Percentiles rank a stretch among this genome's conserved stretches.
Evolutionary conservation across 2,329 filamentous ascomycete genomes (phyloP).

Genomic region (Raffaelea arxii): DNA sequence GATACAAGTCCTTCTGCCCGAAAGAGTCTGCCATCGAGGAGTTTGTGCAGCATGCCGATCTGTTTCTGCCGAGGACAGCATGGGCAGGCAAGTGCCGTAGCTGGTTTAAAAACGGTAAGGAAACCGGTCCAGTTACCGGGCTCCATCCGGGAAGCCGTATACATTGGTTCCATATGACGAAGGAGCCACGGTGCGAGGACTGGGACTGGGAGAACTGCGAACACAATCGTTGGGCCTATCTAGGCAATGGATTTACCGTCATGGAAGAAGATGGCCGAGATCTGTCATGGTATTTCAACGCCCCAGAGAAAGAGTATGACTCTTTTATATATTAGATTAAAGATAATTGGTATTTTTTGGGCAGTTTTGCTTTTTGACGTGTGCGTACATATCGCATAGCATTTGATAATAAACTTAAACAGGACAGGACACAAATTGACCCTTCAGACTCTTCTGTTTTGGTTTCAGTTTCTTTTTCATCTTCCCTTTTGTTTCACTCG

Average conservation of each 20-base stretch:
- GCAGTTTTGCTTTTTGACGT: too few relatives aligned
- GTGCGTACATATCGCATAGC: too few relatives aligned
- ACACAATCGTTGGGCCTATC: conserved; percentile 38
- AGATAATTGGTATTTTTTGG: too few relatives aligned
- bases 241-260: conserved; percentile 30
- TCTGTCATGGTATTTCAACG: conserved; percentile 31
- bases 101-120: conserved; percentile 19
- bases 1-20: conserved; percentile 5
- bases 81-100: conserved; percentile 19
- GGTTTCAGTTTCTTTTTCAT: too few relatives aligned
- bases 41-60: conserved; percentile 17
- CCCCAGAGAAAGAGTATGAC: conserved; percentile 44
- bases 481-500: too few relatives aligned
- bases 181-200: conserved; percentile 11
- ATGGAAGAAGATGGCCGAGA: conserved; percentile 31
- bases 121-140: conserved; percentile 6
- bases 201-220: conserved; percentile 25
- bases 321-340: conserved; percentile 5
- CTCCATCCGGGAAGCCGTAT: conserved; percentile 13
- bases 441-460: too few relatives aligned
- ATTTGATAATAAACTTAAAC: too few relatives aligned
- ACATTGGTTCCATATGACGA: conserved; percentile 12
- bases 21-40: conserved; percentile 13
- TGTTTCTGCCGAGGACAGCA: conserved; percentile 20
- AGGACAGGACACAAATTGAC: too few relatives aligned